Evolutionary conservation across 1,284 basidiomycete species (phyloP).

Genomic region (Porogramme epimiltina): DNA sequence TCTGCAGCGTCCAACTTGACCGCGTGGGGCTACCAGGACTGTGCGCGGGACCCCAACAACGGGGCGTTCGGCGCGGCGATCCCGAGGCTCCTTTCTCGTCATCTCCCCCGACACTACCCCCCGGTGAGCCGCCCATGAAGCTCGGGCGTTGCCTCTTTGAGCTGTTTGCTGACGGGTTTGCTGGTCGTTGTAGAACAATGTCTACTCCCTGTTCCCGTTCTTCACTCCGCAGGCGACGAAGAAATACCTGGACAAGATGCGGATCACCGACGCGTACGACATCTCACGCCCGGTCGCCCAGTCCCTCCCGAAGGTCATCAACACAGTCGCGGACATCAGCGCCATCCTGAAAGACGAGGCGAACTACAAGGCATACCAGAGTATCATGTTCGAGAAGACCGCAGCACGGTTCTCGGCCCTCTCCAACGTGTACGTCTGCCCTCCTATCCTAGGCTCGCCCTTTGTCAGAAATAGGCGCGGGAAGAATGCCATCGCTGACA

Average conservation of each 20-base stretch:
- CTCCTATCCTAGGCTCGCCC: not conserved
- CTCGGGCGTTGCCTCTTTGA: conserved; percentile 59
- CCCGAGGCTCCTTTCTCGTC: conserved; percentile 70
- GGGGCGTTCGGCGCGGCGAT: conserved; percentile 76
- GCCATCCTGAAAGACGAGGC: conserved; percentile 40
- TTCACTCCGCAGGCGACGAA: conserved; percentile 73
- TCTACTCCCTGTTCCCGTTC: conserved; percentile 83
- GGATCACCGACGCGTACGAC: conserved; percentile 54
- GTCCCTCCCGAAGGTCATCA: conserved; percentile 40
- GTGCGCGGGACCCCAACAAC: conserved; percentile 60
- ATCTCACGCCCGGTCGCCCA: conserved; percentile 46
- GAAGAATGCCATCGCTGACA: too few species aligned
- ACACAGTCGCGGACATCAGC: conserved; percentile 44
- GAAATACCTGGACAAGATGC: conserved; percentile 55
- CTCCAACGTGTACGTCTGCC: conserved; percentile 12
- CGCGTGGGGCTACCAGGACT: conserved; percentile 76
- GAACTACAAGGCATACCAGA: conserved; percentile 37
- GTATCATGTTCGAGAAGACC: conserved; percentile 10
- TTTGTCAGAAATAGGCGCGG: too few species aligned
- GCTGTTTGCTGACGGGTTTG: conserved; percentile 40
- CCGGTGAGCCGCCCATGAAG: conserved; percentile 63
- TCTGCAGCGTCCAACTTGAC: conserved; percentile 70
- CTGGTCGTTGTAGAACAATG: conserved; percentile 53
- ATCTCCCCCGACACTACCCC: conserved; percentile 70
- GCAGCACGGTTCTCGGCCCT: conserved; percentile 16